Conservation (phyloP, 768 basidiomycete species). For the Terana coerulea region DNA sequence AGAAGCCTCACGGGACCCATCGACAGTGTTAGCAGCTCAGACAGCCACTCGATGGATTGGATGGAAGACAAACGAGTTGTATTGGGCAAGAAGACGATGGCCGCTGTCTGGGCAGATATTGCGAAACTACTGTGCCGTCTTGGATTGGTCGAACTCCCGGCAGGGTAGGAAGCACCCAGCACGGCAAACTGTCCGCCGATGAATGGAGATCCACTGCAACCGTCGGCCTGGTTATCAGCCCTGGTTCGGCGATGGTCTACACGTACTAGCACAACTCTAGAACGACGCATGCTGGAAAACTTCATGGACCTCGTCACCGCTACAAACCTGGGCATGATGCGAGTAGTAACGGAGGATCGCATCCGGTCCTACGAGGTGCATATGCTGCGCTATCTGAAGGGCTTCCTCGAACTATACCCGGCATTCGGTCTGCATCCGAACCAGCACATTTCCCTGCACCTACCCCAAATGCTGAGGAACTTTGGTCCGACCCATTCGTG, state of each 20-base stretch:
- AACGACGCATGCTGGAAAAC: slow-evolving; percentile 9
- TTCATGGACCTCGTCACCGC: slow-evolving; percentile 34
- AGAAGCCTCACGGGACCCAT: not conserved
- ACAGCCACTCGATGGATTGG: no score
- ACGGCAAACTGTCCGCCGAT: slow-evolving; percentile 24
- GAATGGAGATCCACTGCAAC: slow-evolving; percentile 18
- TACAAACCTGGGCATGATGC: slow-evolving; percentile 26
- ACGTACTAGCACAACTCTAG: not conserved
- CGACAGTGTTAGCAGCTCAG: not conserved
- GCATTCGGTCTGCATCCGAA: slow-evolving; percentile 27
- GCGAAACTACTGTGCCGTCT: slow-evolving; percentile 18
- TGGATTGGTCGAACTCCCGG: slow-evolving; percentile 19
- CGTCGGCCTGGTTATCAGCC: slow-evolving; percentile 18
- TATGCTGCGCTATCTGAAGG: slow-evolving; percentile 30
- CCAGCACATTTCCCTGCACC: slow-evolving; percentile 40
- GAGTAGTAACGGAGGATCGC: slow-evolving; percentile 17
- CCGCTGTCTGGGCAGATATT: slow-evolving; percentile 16
- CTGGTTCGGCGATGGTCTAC: slow-evolving; percentile 22
- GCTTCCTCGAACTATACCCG: slow-evolving; percentile 29
- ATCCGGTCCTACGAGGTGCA: slow-evolving; percentile 25
- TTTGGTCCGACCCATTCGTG: slow-evolving; percentile 14
- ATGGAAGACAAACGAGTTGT: not conserved
- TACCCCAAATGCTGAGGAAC: slow-evolving; percentile 24
- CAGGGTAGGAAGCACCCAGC: slow-evolving; percentile 14
- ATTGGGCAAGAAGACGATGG: slow-evolving; percentile 3